Evolutionary conservation across 805 yeast genomes (phyloP).

Genomic region (Candida chauliodis): DNA sequence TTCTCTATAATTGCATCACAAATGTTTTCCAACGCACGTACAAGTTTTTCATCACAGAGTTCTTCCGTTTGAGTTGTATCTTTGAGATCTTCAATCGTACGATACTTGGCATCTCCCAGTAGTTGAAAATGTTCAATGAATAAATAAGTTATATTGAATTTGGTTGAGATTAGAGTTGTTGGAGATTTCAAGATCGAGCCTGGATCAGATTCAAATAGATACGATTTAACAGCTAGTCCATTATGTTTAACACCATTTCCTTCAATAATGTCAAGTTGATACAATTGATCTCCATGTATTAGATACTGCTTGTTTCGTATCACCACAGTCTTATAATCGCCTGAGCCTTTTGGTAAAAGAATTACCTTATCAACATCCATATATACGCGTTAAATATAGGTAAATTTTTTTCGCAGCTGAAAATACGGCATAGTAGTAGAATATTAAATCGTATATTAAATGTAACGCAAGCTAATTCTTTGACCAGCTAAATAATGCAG

Average conservation of each 20-base stretch:
- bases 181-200: constrained; percentile 42
- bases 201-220: constrained; percentile 22
- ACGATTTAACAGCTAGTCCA: constrained; percentile 40
- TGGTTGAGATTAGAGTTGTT: constrained; percentile 36
- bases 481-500: too few species aligned
- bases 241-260: constrained; percentile 22
- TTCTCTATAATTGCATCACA: constrained; percentile 33
- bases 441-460: too few species aligned
- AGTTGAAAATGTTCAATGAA: constrained; percentile 36
- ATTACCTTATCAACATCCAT: constrained; percentile 13
- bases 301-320: constrained; percentile 12
- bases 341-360: constrained; percentile 13
- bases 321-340: constrained; percentile 8
- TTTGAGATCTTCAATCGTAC: constrained; percentile 42
- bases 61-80: constrained; percentile 30
- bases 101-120: constrained; percentile 19
- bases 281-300: constrained; percentile 19
- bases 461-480: too few species aligned
- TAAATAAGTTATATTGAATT: constrained; percentile 38
- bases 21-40: constrained; percentile 19
- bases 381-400: constrained; percentile 2
- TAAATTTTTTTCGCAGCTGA: neutral
- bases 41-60: constrained; percentile 20
- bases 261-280: constrained; percentile 38
- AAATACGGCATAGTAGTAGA: too few species aligned